Base-by-base conservation (phyloP, 2,329 filamentous ascomycete species). In the Periconia sp. region DNA sequence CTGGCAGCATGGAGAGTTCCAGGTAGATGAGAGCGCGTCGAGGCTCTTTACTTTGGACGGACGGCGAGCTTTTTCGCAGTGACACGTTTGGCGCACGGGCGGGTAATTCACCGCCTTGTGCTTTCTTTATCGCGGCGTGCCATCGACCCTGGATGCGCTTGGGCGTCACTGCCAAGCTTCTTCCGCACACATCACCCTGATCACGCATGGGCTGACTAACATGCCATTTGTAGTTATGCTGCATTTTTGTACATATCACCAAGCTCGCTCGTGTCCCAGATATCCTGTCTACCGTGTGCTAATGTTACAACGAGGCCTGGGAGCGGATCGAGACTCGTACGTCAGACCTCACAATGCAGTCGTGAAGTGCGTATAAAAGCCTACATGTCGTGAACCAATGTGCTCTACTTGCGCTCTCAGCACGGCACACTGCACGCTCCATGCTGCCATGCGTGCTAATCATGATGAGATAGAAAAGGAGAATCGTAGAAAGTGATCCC, bases 401-500 rank as follows among this genome's bases (percentile, higher is more conserved):
- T 57, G 46, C 43, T 34, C 42, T 41, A 15, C 23, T 5, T n/a
- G 40, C 46, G 48, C 50, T 26, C 38, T 41, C 22, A 34, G 45
- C 42, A 49, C 46, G 49, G 49, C 59, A 54, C 55, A 51, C 54
- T 47, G 46, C 58, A 62, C 56, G 56, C 54, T 52, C 43, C 29
- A 38, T 31, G 44, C 50, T 41, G 50, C 45, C 37, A 55, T 61
- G 57, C 61, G 57, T 65, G 56, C 57, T 59, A 48, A 41, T 48
- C 41, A 36, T 38, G 13, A 50, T 39, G n/a, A n/a, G n/a, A n/a
- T n/a, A n/a, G n/a, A 37, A 29, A 52, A 52, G 28, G 41, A 54
- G 48, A 58, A 45, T 54, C 53, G 43, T 57, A 36, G 48, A 48
- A 30, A 41, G 43, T 43, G 46, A 36, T 11, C 43, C 42, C 33